Evolutionary conservation across 2,329 filamentous ascomycete species (phyloP).

Genomic region (Nothopassalora personata): DNA sequence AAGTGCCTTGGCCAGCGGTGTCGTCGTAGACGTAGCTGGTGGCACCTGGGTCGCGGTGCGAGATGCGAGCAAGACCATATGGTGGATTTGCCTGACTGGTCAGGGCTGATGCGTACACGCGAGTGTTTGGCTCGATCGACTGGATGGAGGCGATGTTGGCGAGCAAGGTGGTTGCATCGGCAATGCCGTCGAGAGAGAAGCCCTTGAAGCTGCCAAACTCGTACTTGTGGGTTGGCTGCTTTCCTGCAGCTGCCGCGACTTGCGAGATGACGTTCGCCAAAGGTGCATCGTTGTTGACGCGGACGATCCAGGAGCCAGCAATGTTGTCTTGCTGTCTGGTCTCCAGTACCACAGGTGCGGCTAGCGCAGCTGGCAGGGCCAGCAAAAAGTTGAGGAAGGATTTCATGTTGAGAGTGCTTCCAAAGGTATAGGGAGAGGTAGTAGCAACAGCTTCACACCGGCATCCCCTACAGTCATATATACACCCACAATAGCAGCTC

Average conservation of each 20-base stretch:
- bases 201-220: constrained; percentile 37
- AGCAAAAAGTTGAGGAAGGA: constrained; percentile 19
- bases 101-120: constrained; percentile 33
- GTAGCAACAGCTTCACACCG: not conserved
- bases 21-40: constrained; percentile 24
- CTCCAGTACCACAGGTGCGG: constrained; percentile 19
- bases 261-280: constrained; percentile 15
- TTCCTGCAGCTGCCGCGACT: constrained; percentile 13
- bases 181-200: constrained; percentile 34
- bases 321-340: constrained; percentile 16
- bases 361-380: constrained; percentile 19
- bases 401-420: constrained; percentile 13
- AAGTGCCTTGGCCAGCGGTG: constrained; percentile 31
- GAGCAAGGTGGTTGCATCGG: constrained; percentile 30
- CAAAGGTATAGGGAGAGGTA: not conserved
- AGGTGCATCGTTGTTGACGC: constrained; percentile 14
- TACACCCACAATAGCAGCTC: constrained; percentile 8
- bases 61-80: constrained; percentile 41
- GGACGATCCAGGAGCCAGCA: constrained; percentile 21
- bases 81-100: constrained; percentile 36
- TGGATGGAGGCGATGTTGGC: constrained; percentile 29
- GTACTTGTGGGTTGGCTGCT: constrained; percentile 31
- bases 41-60: constrained; percentile 22
- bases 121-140: constrained; percentile 36
- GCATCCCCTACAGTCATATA: constrained; percentile 20